phyloP scores from a whole-genome alignment of 805 yeast genomes.

The Metschnikowia arizonensis region DNA sequence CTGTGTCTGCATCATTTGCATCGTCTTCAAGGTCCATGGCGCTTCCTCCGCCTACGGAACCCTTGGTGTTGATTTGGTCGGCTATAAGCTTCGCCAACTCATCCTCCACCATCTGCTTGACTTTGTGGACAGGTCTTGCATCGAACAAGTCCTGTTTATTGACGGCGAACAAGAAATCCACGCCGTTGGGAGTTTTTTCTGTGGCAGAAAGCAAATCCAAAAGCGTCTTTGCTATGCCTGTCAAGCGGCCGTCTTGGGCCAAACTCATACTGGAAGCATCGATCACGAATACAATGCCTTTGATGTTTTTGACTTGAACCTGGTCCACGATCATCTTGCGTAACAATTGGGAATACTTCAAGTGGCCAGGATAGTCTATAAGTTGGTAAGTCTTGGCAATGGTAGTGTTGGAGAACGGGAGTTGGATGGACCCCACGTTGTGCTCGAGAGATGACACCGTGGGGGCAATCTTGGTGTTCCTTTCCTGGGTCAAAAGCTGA shows the following conservation, averaged over 20 bases:
- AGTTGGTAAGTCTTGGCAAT: conserved; percentile 43
- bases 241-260: conserved; percentile 28
- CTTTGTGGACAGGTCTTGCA: conserved; percentile 63
- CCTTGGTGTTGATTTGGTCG: conserved; percentile 34
- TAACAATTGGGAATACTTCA: conserved; percentile 60
- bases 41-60: conserved; percentile 27
- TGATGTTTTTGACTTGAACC: conserved; percentile 38
- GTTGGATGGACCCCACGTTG: conserved; percentile 24
- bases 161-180: conserved; percentile 72
- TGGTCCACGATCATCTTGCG: conserved; percentile 45
- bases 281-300: conserved; percentile 71
- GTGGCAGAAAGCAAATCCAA: conserved; percentile 57
- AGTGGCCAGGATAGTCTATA: conserved; percentile 87
- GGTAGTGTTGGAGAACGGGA: conserved; percentile 35
- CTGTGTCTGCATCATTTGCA: conserved; percentile 32
- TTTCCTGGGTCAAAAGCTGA: conserved; percentile 22
- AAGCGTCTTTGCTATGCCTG: conserved; percentile 53
- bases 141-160: conserved; percentile 86
- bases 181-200: conserved; percentile 63
- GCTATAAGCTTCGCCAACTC: conserved; percentile 58
- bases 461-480: conserved; percentile 7
- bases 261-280: conserved; percentile 65
- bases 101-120: conserved; percentile 54
- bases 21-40: conserved; percentile 37
- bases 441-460: conserved; percentile 41